These are phyloP conservation scores for Codiaeum variegatum DNA, from an alignment of 441 rosid species.

Conservation along the genomic window DNA sequence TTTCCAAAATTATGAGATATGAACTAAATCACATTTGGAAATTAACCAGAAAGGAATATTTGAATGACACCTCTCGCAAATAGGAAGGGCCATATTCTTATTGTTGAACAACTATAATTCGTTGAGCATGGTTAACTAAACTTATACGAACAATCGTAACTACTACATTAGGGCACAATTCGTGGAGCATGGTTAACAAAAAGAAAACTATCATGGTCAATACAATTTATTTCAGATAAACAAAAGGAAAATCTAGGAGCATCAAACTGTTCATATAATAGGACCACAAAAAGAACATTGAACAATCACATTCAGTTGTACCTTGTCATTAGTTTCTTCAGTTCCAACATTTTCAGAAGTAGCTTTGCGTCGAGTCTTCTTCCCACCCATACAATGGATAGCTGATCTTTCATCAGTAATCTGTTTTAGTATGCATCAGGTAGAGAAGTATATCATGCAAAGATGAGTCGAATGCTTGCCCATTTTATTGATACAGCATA, in stretches of 20 bases:
- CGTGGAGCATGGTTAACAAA: neutral
- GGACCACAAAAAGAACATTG: neutral
- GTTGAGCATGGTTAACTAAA: neutral
- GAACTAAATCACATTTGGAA: no score
- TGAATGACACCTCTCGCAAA: neutral
- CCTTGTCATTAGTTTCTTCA: constrained; percentile 17
- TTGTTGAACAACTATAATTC: neutral
- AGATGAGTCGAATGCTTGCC: neutral
- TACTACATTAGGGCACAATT: neutral
- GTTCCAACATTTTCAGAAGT: constrained; percentile 4
- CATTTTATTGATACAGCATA: neutral
- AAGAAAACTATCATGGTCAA: neutral
- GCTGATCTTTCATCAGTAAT: constrained; percentile 14
- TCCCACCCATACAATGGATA: neutral
- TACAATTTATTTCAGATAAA: neutral
- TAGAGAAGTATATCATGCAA: neutral
- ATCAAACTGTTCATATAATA: neutral
- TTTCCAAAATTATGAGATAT: no score
- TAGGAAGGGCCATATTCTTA: neutral
- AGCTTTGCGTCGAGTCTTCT: constrained; percentile 9
- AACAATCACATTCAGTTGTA: constrained; percentile 2
- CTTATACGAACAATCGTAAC: neutral
- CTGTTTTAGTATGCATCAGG: constrained; percentile 11
- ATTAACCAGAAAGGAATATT: neutral
- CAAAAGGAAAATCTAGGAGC: neutral